phyloP scores from a whole-genome alignment of 331 rosid species.

The Dryas integrifolia region DNA sequence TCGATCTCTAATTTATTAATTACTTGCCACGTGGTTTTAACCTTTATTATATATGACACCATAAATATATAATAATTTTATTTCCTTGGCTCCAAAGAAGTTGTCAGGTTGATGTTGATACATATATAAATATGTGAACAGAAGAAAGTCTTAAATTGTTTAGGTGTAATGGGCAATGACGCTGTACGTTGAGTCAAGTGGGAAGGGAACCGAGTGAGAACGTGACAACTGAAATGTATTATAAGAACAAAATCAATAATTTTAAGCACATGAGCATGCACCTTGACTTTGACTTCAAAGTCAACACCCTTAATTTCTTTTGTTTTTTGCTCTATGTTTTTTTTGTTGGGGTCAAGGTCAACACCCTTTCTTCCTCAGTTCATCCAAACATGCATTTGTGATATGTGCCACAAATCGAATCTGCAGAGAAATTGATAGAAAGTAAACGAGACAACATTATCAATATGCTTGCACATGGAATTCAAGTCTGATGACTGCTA shows the following conservation, averaged over 20 bases:
- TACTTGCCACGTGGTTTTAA: not conserved
- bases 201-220: slow-evolving; percentile 16
- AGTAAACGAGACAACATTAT: not conserved
- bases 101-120: not conserved
- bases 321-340: not conserved
- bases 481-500: too few species aligned
- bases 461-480: too few species aligned
- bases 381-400: too few species aligned
- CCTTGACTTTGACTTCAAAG: slow-evolving; percentile 17
- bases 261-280: not conserved
- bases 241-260: not conserved
- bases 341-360: not conserved
- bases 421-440: not conserved
- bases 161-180: not conserved
- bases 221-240: not conserved
- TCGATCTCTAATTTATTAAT: too few species aligned
- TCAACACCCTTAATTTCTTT: not conserved
- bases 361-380: too few species aligned
- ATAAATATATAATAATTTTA: not conserved
- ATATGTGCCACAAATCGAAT: too few species aligned
- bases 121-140: not conserved
- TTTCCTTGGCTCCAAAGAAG: not conserved
- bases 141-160: not conserved
- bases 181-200: not conserved
- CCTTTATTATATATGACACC: not conserved